phyloP scores from a whole-genome alignment of 2,329 filamentous ascomycete species.

The Cladobotryum mycophilum region DNA sequence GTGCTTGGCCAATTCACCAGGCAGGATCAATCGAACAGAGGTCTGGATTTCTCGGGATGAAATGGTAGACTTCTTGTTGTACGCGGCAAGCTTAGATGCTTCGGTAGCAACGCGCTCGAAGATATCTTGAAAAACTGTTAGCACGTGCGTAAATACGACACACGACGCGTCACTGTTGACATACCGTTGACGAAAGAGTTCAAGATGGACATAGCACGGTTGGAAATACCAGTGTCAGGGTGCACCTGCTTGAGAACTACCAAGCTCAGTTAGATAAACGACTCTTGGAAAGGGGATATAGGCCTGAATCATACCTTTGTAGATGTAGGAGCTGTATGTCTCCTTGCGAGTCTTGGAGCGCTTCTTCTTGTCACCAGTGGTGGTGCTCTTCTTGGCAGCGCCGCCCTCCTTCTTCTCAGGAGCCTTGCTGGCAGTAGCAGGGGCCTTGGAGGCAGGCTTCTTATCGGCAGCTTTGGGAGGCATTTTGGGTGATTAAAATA shows the following conservation, averaged over 20 bases:
- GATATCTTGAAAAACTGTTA: slow-evolving; percentile 58
- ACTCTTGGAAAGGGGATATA: no score
- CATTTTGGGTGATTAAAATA: slow-evolving; percentile 58
- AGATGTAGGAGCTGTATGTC: slow-evolving; percentile 99
- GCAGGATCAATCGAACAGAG: slow-evolving; percentile 94
- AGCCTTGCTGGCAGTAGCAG: slow-evolving; percentile 62
- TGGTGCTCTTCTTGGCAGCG: slow-evolving; percentile 98
- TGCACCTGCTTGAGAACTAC: slow-evolving; percentile 99
- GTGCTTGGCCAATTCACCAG: slow-evolving; percentile 98
- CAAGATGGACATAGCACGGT: slow-evolving; percentile 98
- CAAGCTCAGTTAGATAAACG: slow-evolving; percentile 12
- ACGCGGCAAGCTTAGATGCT: slow-evolving; percentile 96
- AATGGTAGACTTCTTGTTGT: slow-evolving; percentile 99
- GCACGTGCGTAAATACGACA: background rate
- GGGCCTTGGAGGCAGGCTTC: slow-evolving; percentile 98
- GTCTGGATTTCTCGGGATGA: slow-evolving; percentile 99
- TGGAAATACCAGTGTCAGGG: slow-evolving; percentile 99
- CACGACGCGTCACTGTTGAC: slow-evolving; percentile 23
- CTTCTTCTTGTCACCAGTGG: slow-evolving; percentile 99
- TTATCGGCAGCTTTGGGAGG: slow-evolving; percentile 97
- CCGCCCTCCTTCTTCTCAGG: slow-evolving; percentile 83
- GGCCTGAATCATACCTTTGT: slow-evolving; percentile 71
- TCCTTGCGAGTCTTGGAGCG: slow-evolving; percentile 99
- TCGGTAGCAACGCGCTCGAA: slow-evolving; percentile 99
- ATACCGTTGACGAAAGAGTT: slow-evolving; percentile 99